Evolutionary conservation across 345 rosid genomes (phyloP), one percentile per base, ranked within the genome.

Genomic region (Sisymbrium irio): DNA sequence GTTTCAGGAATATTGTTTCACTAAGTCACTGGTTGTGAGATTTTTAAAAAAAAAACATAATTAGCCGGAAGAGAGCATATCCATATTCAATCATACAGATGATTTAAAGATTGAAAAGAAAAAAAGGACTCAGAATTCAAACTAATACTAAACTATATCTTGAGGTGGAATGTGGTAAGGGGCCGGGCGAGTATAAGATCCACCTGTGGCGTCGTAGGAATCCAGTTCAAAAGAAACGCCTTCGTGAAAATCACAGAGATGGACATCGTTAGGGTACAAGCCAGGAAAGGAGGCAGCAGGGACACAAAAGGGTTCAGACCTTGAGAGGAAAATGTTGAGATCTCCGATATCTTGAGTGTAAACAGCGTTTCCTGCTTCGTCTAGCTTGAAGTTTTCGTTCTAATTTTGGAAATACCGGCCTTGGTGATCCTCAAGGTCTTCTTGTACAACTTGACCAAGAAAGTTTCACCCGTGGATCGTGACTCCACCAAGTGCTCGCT

Each of bases 361-460:
- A 39, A 19, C 55, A 49, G 50, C 51, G 39, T 45, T 62, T 87
- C 89, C 95, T 90, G 80, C 75, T 76, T 40, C 72, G 65, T 82
- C 79, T 44, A 73, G 82, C 3, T 6, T 11, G 85, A 78, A 0
- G 63, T 58, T 35, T 18, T 35, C 44, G n/a, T n/a, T n/a, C n/a
- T n/a, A n/a, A 58, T 17, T 18, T 17, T 9, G 0, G 27, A 4
- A 5, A 58, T 2, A 58, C 27, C 27, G 3, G 1, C 28, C 25
- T 22, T 22, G 28, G 3, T 27, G 28, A 27, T 27, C 14, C 15
- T 4, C n/a, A 2, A 0, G 0, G 63, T 35, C 44, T 58, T 58
- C 63, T 36, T 58, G 63, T 58, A 58, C 62, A 1, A 4, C 62
- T 57, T 57, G 9, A 57, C n/a, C 62, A 57, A 32, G 42, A 57